Percentiles rank a stretch among this genome's conserved stretches.
Conservation (phyloP, 2,329 filamentous ascomycete species). For the Calonectria pteridis region DNA sequence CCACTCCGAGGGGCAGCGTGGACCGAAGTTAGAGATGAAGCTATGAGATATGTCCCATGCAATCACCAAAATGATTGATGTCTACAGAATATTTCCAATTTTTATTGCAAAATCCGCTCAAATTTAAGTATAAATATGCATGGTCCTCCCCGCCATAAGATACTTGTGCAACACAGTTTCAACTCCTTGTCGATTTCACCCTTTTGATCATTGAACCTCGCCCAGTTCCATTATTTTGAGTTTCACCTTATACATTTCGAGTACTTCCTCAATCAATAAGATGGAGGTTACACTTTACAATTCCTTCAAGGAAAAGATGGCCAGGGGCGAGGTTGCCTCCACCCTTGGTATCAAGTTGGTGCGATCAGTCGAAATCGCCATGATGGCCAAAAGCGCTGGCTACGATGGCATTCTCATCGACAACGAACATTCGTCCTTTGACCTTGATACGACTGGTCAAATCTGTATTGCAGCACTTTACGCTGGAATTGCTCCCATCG, state of each 20-base stretch:
- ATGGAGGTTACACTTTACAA: slow-evolving; percentile 42
- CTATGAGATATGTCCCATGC: too few species aligned
- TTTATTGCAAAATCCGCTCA: too few species aligned
- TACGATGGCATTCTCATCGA: slow-evolving; percentile 54
- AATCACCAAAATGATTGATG: too few species aligned
- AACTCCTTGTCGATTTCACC: too few species aligned
- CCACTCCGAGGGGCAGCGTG: too few species aligned
- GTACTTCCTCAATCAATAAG: neutral
- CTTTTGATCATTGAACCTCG: too few species aligned
- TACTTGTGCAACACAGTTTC: too few species aligned
- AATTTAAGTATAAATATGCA: too few species aligned
- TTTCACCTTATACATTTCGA: neutral
- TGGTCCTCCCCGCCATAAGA: too few species aligned
- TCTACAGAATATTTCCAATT: too few species aligned
- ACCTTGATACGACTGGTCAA: slow-evolving; percentile 47
- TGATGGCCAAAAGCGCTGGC: slow-evolving; percentile 50
- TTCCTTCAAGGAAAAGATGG: slow-evolving; percentile 43
- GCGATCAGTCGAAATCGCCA: slow-evolving; percentile 46
- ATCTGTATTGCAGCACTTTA: slow-evolving; percentile 47
- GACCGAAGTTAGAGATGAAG: too few species aligned
- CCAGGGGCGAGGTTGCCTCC: slow-evolving; percentile 42
- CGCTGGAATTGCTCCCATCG: slow-evolving; percentile 45
- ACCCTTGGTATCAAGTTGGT: slow-evolving; percentile 48
- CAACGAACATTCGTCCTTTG: slow-evolving; percentile 52
- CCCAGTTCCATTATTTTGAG: too few species aligned